Evolutionary conservation across 2,329 filamentous ascomycete genomes (phyloP), one percentile per base, ranked within the genome.

Genomic region (Neonectria magnoliae): DNA sequence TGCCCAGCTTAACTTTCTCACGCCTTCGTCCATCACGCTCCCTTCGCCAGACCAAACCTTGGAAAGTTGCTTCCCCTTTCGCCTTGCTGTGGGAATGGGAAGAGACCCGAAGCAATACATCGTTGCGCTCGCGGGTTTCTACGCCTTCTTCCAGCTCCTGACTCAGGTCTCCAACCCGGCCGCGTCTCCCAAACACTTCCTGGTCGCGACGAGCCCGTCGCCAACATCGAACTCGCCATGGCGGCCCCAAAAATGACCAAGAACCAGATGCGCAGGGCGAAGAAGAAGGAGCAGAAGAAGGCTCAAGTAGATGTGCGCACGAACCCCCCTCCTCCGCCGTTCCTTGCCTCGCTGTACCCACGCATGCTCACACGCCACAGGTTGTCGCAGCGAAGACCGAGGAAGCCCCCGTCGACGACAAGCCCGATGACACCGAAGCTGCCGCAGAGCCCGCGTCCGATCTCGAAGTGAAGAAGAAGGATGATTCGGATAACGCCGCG

Each of bases 271-370:
- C 89, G 94, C 79, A 90, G 95, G 79, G 92, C 93, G 53, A 94
- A 95, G 85, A 97, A 96, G 88, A 98, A 97, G 90, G 92, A 93
- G 74, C 89, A 93, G 77, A 97, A 97, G 83, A 90, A 90, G 75
- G 81, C 88, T 71, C 81, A 86, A 57, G 82, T 87, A 78, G 82
- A 89, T 73, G 87, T 88, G 59, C 68, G 66, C 27, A 11, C 42
- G 9, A 41, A 42, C n/a, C n/a, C 38, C n/a, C n/a, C 11, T 25
- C 13, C 16, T 16, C 9, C 14, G 14, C 11, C 60, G 2, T 6
- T 33, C 9, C 38, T 22, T 31, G 27, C 33, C 14, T 48, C 18
- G 20, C 45, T 16, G 22, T 54, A 50, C 18, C n/a, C 14, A 36
- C 29, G 33, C 16, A 29, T 59, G 33, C 71, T 74, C 52, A 68